A percentile compares a stretch with the other conserved stretches of the same genome.
These are phyloP conservation scores for Aphanomyces stellatus DNA, from an alignment of 352 stramenopile genomes.

Conservation along the genomic window DNA sequence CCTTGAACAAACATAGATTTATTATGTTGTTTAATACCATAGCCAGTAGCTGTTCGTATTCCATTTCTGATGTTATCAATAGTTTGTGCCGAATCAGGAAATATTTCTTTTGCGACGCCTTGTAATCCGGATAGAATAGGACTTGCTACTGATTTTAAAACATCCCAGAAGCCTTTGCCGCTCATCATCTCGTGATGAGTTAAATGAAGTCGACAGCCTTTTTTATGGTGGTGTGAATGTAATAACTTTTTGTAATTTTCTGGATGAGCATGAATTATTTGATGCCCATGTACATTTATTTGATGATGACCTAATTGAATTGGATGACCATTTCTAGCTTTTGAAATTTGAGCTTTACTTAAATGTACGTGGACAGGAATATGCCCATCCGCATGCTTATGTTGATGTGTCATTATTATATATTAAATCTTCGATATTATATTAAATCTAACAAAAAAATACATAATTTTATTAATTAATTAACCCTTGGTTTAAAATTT, in stretches of 20 bases:
- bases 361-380: background rate
- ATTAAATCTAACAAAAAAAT: background rate
- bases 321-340: background rate
- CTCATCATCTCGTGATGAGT: background rate
- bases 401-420: background rate
- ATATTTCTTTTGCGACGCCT: background rate
- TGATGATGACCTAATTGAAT: background rate
- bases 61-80: background rate
- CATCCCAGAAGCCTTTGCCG: background rate
- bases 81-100: background rate
- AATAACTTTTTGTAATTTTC: constrained; percentile 1
- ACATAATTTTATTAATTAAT: background rate
- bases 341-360: background rate
- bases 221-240: background rate
- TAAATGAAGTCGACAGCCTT: background rate
- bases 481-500: background rate
- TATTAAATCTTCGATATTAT: background rate
- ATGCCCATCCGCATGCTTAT: background rate
- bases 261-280: background rate
- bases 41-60: background rate
- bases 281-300: background rate
- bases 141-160: background rate
- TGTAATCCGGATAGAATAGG: background rate
- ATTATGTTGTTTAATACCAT: background rate
- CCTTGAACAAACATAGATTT: background rate